Conservation (phyloP, 75 land plant genomes). For the Pinus taeda region DNA sequence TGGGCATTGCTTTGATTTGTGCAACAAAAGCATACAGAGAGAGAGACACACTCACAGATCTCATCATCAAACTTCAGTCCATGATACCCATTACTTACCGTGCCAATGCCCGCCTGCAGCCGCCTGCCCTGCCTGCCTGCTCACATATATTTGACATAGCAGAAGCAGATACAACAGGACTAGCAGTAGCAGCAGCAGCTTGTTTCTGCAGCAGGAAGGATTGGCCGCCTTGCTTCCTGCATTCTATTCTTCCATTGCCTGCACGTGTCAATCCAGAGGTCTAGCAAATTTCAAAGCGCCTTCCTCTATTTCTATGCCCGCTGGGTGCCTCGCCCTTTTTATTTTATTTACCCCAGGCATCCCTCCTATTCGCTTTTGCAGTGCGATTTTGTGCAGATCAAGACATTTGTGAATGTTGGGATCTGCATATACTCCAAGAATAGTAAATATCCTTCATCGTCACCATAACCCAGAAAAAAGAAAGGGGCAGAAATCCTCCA, state of each 20-base stretch:
- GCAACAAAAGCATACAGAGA: constrained; percentile 2
- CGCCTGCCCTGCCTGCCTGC: background rate
- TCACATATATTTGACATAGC: background rate
- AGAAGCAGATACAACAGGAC: too few relatives aligned
- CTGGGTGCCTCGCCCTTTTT: background rate
- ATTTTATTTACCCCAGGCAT: background rate
- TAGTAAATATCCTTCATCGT: background rate
- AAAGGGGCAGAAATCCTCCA: too few relatives aligned
- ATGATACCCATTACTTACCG: background rate
- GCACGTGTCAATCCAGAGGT: constrained; percentile 8
- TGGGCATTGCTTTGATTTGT: background rate
- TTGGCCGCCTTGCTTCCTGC: constrained; percentile 7
- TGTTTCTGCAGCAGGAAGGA: background rate
- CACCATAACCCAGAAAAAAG: too few relatives aligned
- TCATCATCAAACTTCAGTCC: background rate
- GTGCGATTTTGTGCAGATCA: background rate
- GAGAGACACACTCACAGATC: background rate
- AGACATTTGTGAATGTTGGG: constrained; percentile 7
- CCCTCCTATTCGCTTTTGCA: background rate
- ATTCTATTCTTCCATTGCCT: background rate
- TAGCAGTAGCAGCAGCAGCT: background rate
- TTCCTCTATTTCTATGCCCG: background rate
- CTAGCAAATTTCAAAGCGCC: constrained; percentile 1
- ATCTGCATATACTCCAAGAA: constrained; percentile 8
- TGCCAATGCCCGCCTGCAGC: constrained; percentile 1